Evolutionary conservation across 2,329 filamentous ascomycete genomes (phyloP).

Genomic region (Aspergillus japonicus): DNA sequence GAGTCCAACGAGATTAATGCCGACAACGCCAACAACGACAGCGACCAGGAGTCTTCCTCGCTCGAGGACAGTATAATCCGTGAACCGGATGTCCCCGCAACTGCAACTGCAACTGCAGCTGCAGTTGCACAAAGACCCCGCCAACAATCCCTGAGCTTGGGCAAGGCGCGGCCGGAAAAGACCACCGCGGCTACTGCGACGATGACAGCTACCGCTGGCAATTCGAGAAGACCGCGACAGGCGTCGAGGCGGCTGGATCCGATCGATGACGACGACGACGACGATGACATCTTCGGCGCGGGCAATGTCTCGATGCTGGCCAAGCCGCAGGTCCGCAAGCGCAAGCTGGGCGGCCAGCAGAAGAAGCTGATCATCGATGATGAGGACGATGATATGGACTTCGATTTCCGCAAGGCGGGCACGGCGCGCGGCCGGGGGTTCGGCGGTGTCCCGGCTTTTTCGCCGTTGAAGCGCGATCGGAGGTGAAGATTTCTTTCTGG

Average conservation of each 20-base stretch:
- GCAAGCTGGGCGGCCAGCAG: conserved; percentile 64
- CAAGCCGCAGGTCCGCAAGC: conserved; percentile 62
- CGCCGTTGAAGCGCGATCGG: conserved; percentile 69
- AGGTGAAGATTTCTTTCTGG: conserved; percentile 33
- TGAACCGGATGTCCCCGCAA: neutral
- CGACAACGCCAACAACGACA: conserved; percentile 7
- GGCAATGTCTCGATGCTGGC: conserved; percentile 16
- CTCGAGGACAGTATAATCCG: neutral
- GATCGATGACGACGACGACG: conserved; percentile 13
- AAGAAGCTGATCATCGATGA: conserved; percentile 70
- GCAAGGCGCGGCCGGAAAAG: neutral
- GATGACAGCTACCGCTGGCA: neutral
- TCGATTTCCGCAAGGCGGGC: conserved; percentile 3
- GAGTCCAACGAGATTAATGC: conserved; percentile 27
- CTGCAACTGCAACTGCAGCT: too few relatives aligned
- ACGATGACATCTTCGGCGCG: conserved; percentile 16
- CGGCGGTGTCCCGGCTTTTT: conserved; percentile 60
- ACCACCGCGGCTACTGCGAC: neutral
- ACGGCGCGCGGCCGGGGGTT: conserved; percentile 31
- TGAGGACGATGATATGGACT: conserved; percentile 56
- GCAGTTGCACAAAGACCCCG: neutral
- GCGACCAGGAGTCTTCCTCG: neutral
- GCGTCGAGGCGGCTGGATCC: neutral
- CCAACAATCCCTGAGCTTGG: neutral
- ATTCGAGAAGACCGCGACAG: neutral